Base-by-base conservation (phyloP, 2,329 filamentous ascomycete species). In the Didymella glomerata region DNA sequence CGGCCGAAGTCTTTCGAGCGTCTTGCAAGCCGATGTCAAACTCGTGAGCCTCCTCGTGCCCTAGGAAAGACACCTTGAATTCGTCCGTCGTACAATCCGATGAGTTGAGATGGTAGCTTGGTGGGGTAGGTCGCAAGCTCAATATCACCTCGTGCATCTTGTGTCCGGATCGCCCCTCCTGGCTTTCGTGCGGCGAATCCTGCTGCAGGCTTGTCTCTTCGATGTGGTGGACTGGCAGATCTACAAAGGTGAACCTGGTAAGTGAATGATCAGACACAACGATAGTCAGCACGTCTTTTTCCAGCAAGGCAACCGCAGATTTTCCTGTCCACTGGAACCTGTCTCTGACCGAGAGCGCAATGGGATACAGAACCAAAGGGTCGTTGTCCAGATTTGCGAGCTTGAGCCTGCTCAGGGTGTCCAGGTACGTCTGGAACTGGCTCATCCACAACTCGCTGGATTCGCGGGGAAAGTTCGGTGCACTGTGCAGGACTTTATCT, bases 371-470 rank as follows among this genome's bases (percentile, higher is more conserved):
- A 8, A 72, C 61, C 13, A 49, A 52, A 3, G 66, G 36, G 3
- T 71, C 66, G 16, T 45, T 48, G 4, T 45, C 40, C 2, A 56
- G 24, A 16, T 62, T 60, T n/a, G 50, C n/a, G 1, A 70, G 49
- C 5, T 63, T 34, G 16, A 74, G 44, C 4, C 54, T 51, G n/a
- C 53, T 54, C 16, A 75, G 48, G 3, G 52, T 54, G 27, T 77
- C 70, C 20, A 76, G 55, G 34, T 70, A 76, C 3, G 34, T 48
- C 30, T 75, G 70, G 20, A 76, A 75, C 4, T 64, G 40, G 7
- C 45, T 11, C 61, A 73, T 70, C 76, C 75, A 77, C 2, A 42
- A 44, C 2, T 63, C 48, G 14, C 44, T 56, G 24, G 60, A 45
- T 1, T 57, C 41, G 11, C 34, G 47, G 1, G 74, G 72, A 47